These are phyloP conservation scores for Raphidocelis subcapitata DNA, from an alignment of 139 green algal species.

Conservation along the genomic window DNA sequence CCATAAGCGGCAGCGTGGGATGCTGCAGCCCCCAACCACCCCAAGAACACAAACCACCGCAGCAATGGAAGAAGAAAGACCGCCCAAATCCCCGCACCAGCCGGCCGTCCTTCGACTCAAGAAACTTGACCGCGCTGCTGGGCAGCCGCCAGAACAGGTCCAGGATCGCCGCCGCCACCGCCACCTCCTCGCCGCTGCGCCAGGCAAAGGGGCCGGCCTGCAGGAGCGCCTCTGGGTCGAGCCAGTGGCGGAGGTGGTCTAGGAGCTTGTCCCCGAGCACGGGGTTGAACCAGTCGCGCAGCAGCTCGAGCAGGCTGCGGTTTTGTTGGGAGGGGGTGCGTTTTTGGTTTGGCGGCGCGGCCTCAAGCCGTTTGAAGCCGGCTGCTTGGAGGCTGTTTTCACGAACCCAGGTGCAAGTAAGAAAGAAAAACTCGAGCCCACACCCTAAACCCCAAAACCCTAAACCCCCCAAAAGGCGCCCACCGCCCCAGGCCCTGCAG, in stretches of 20 bases:
- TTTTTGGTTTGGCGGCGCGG: no score
- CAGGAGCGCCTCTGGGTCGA: slow-evolving; percentile 69
- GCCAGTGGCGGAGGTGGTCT: slow-evolving; percentile 92
- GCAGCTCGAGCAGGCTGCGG: slow-evolving; percentile 86
- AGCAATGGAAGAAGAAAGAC: no score
- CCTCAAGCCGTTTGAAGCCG: no score
- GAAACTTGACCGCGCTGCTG: slow-evolving; percentile 75
- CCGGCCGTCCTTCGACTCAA: slow-evolving; percentile 75
- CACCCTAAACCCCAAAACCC: no score
- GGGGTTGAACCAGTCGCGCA: slow-evolving; percentile 92
- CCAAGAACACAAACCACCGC: no score
- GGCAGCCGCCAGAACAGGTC: slow-evolving; percentile 97
- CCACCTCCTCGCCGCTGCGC: slow-evolving; percentile 76
- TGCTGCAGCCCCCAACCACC: not conserved
- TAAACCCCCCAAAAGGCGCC: no score
- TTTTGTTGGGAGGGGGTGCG: no score
- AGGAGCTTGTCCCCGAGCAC: slow-evolving; percentile 94
- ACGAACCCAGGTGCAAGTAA: no score
- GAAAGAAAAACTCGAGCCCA: no score
- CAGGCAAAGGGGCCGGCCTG: slow-evolving; percentile 27
- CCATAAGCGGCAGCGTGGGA: not conserved
- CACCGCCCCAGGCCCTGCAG: slow-evolving; percentile 68
- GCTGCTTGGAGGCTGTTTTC: no score
- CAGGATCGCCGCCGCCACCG: slow-evolving; percentile 84
- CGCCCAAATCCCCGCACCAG: no score